phyloP scores from a whole-genome alignment of 2,329 filamentous ascomycete species.

The Apiospora saccharicola region DNA sequence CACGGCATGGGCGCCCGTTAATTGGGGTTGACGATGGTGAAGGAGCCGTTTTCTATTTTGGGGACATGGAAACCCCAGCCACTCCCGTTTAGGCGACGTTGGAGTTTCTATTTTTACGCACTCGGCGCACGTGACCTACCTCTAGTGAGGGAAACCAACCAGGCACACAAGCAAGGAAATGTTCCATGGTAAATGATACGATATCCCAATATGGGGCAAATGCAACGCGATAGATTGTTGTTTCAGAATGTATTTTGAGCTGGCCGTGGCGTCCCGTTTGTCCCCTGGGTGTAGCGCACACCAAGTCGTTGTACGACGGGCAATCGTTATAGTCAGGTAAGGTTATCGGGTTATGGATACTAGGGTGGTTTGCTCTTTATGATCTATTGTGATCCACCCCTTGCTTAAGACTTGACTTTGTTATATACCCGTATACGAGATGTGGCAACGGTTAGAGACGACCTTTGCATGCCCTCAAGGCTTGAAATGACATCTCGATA shows the following conservation, averaged over 20 bases:
- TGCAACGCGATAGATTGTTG: conserved; percentile 5
- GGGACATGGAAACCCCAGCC: conserved; percentile 14
- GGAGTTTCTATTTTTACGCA: conserved; percentile 19
- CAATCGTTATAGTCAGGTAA: background rate
- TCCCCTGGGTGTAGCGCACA: background rate
- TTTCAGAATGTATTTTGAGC: conserved; percentile 3
- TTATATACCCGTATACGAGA: conserved; percentile 10
- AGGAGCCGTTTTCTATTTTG: conserved; percentile 21
- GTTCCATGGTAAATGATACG: conserved; percentile 8
- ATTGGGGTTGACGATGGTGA: conserved; percentile 18
- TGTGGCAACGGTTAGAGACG: background rate
- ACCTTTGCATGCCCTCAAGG: background rate
- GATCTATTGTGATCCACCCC: background rate
- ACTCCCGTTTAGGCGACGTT: conserved; percentile 21
- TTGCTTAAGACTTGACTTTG: background rate
- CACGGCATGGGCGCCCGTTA: conserved; percentile 13
- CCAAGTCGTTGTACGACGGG: background rate
- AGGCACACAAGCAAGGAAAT: conserved; percentile 9
- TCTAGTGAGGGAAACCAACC: conserved; percentile 9
- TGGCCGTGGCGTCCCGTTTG: conserved; percentile 11
- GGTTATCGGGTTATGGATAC: background rate
- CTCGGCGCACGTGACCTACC: background rate
- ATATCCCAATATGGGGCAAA: conserved; percentile 6
- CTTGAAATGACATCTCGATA: background rate
- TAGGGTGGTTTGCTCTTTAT: background rate